Evolutionary conservation across 306 rosid species (phyloP), one percentile per base, ranked within the genome.

Genomic region (Carpinus viminea): DNA sequence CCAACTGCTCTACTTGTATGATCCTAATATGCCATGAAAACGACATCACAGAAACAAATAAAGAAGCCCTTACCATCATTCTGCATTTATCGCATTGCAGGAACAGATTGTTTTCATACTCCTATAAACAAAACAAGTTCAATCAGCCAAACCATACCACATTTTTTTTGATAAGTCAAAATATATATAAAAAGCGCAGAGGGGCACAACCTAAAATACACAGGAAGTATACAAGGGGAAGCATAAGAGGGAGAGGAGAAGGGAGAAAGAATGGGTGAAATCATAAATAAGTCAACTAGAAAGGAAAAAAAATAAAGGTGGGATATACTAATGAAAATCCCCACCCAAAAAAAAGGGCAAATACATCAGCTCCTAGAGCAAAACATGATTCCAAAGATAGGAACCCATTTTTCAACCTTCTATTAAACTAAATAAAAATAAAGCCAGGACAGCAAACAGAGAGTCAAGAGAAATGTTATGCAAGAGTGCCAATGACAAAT

Each of bases 41-140:
- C 17, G 38, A 26, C 50, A 56, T 26, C 20, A 24, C 18, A 34
- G 34, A 38, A 75, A 77, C 57, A 55, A 47, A 3, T 54, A 16
- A 51, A 48, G 79, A 46, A 70, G 57, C 48, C 10, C 89, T 77
- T 91, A 95, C 99, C 99, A 95, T 95, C 92, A 95, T 95, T 89
- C 99, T 90, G 92, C 99, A 95, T 82, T 95, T 95, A 91, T 95
- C 99, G 76, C 99, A 95, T 85, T 95, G 99, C 85, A 93, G 89
- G 87, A 95, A 95, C 74, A 95, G 87, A 79, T 95, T 95, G 90
- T 90, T 95, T 88, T 88, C 99, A 10, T 95, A 95, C 84, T 95
- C 99, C 99, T 93, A 57, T 51, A 73, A 84, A 52, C 61, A 88
- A 38, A 82, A 86, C 45, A 81, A 41, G 34, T 54, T 55, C 68